Evolutionary conservation across 2,329 filamentous ascomycete genomes (phyloP), one percentile per base, ranked within the genome.

Genomic region (Aureobasidium pullulans): DNA sequence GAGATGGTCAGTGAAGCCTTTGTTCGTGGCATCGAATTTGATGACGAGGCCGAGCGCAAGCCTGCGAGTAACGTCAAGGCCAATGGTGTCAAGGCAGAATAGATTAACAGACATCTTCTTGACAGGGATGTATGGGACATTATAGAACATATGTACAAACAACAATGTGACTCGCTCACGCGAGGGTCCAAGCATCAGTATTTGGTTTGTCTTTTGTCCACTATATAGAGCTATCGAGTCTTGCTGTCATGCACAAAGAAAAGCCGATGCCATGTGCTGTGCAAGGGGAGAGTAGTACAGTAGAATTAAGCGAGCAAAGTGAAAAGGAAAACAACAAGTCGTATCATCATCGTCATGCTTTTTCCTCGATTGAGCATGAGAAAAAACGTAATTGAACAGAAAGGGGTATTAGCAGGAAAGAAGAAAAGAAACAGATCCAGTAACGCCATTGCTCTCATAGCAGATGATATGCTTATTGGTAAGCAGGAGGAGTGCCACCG

Each of bases 1-100:
- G 94, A 99, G 75, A 86, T 88, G 15, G 83, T 96, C 3, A 96
- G 91, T 69, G 89, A 89, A 67, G 73, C 88, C 49, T 89, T 96
- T 64, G 88, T 96, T 53, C 79, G 84, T 9, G 93, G 92, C 0
- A 84, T 96, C 15, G 84, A 90, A 66, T 86, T 91, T 54, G 54
- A 53, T n/a, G 79, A 70, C 48, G 67, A 66, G 37, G 57, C 46
- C 19, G 47, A 23, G 34, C 53, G 53, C 56, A 15, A 50, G 28
- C 19, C 47, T 16, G 28, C 28, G 6, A 34, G 54, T 28, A 40
- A 40, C 32, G 53, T 42, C 9, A 46, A 59, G 34, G 39, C 28
- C 11, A 49, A 48, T 42, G 59, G 50, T 7, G 50, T 34, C 19
- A 59, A 59, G 46, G n/a, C n/a, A 36, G 40, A 50, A 50, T 59